Percentiles rank a stretch among this genome's conserved stretches.
Conservation (phyloP, 2,329 filamentous ascomycete genomes). For the Emericellopsis atlantica region DNA sequence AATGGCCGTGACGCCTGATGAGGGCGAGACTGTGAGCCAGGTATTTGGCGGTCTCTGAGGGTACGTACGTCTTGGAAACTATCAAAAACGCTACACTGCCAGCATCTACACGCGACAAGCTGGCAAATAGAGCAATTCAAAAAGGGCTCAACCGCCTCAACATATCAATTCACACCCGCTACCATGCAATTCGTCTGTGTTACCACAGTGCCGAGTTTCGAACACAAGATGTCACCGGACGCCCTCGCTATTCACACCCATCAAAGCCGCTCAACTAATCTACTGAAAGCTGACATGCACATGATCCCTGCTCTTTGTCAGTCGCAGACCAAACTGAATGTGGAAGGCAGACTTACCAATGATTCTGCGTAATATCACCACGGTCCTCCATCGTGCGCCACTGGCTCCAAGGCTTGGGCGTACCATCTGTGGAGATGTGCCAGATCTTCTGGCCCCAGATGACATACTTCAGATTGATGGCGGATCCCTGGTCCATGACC, state of each 20-base stretch:
- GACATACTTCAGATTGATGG: constrained; percentile 31
- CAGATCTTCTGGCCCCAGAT: constrained; percentile 38
- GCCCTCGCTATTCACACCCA: no score
- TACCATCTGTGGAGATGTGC: constrained; percentile 19
- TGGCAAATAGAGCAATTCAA: no score
- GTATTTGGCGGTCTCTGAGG: constrained; percentile 19
- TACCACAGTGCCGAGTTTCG: neutral
- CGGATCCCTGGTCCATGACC: constrained; percentile 28
- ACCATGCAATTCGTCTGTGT: no score
- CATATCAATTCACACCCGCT: no score
- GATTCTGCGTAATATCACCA: constrained; percentile 25
- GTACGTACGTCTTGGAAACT: no score
- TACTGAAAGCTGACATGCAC: constrained; percentile 16
- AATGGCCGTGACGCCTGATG: constrained; percentile 65
- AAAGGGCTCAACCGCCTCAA: no score
- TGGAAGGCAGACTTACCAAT: constrained; percentile 19
- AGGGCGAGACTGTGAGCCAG: constrained; percentile 31
- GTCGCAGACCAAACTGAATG: neutral
- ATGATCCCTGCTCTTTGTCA: constrained; percentile 10
- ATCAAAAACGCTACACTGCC: no score
- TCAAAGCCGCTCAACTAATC: neutral
- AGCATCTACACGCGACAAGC: no score
- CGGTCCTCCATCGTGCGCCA: constrained; percentile 30
- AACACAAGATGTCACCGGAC: neutral
- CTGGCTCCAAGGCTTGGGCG: constrained; percentile 19